These are phyloP conservation scores for Takashimella koratensis DNA, from an alignment of 1,284 basidiomycete species.

Conservation along the genomic window DNA sequence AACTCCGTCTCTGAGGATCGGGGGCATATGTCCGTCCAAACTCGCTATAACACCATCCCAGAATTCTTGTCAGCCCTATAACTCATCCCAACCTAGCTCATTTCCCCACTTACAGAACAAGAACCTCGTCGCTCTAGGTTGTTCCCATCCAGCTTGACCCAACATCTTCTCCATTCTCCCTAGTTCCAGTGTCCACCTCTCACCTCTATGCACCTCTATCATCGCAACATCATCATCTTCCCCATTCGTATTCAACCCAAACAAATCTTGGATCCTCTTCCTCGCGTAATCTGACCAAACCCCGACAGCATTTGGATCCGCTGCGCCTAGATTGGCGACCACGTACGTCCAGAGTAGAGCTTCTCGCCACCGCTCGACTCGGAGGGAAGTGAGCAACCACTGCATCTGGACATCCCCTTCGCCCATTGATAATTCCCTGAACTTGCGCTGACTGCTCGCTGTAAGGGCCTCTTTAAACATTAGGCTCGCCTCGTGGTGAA, in stretches of 20 bases:
- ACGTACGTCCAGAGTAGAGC: slow-evolving; percentile 45
- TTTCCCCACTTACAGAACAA: slow-evolving; percentile 29
- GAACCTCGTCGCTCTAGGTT: slow-evolving; percentile 36
- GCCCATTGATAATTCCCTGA: slow-evolving; percentile 36
- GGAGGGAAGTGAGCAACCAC: slow-evolving; percentile 37
- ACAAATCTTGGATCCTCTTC: slow-evolving; percentile 26
- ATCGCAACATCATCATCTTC: slow-evolving; percentile 32
- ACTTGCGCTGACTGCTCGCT: slow-evolving; percentile 29
- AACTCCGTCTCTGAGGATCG: slow-evolving; percentile 19
- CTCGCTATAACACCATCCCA: slow-evolving; percentile 22
- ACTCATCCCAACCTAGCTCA: not conserved
- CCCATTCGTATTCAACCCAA: slow-evolving; percentile 18
- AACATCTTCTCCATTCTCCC: slow-evolving; percentile 28
- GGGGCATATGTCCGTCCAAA: slow-evolving; percentile 43
- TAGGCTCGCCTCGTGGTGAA: slow-evolving; percentile 44
- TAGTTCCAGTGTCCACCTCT: slow-evolving; percentile 34
- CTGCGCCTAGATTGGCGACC: slow-evolving; percentile 37
- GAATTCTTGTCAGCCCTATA: no score
- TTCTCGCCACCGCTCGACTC: slow-evolving; percentile 47
- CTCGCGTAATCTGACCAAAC: slow-evolving; percentile 32
- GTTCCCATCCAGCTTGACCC: slow-evolving; percentile 35
- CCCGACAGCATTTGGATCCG: slow-evolving; percentile 9
- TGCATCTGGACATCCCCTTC: slow-evolving; percentile 43
- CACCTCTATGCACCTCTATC: slow-evolving; percentile 39
- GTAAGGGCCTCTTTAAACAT: slow-evolving; percentile 42